phyloP scores from a whole-genome alignment of 257 asterid species.

The Leonotis leonurus region DNA sequence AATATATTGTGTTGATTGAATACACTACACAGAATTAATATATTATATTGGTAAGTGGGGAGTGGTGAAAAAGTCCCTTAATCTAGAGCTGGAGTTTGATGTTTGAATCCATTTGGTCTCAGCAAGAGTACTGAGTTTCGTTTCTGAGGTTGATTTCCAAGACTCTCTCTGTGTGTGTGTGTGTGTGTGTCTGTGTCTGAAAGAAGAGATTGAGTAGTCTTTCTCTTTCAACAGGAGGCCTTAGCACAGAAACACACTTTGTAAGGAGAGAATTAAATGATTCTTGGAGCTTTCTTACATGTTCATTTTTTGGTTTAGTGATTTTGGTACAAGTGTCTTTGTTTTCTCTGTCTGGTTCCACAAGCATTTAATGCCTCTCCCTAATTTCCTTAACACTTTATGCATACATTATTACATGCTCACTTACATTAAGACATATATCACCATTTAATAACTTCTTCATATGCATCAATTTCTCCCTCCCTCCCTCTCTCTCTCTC shows the following conservation, averaged over 20 bases:
- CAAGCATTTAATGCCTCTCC: slow-evolving; percentile 55
- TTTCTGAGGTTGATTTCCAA: slow-evolving; percentile 25
- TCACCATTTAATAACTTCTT: slow-evolving; percentile 10
- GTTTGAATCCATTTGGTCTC: slow-evolving; percentile 21
- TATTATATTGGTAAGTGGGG: not conserved
- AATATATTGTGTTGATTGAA: too few relatives aligned
- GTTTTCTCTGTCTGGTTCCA: slow-evolving; percentile 30
- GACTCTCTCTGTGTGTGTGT: slow-evolving; percentile 8
- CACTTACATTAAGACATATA: too few relatives aligned
- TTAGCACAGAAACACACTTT: slow-evolving; percentile 19
- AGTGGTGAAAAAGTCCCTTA: not conserved
- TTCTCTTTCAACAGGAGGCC: slow-evolving; percentile 13
- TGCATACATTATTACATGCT: too few relatives aligned
- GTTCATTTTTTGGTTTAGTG: not conserved
- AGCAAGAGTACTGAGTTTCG: slow-evolving; percentile 17
- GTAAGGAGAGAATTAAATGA: slow-evolving; percentile 32
- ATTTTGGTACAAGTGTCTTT: slow-evolving; percentile 27
- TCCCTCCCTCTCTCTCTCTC: not conserved
- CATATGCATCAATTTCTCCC: not conserved
- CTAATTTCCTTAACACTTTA: not conserved
- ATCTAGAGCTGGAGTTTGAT: not conserved
- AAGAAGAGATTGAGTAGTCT: slow-evolving; percentile 20
- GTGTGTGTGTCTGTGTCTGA: not conserved
- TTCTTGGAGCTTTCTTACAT: slow-evolving; percentile 34
- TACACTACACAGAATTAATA: too few relatives aligned